Evolutionary conservation across 2,329 filamentous ascomycete genomes (phyloP), one percentile per base, ranked within the genome.

Genomic region (Fusarium mangiferae): DNA sequence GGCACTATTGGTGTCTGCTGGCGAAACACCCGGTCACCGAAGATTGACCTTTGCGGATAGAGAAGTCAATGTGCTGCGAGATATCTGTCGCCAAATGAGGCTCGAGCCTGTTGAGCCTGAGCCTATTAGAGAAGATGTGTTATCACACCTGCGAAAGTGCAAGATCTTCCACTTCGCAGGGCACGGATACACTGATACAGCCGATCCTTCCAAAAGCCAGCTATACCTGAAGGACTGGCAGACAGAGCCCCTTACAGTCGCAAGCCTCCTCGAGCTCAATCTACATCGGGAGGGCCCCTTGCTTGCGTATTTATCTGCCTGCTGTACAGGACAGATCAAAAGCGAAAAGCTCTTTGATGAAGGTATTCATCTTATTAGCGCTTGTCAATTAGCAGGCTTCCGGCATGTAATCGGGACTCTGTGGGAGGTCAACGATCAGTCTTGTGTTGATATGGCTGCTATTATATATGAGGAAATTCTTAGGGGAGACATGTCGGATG

Each of bases 71-170:
- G 28, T 28, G 28, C 3, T 28, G 28, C 28, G 28, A 28, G 28
- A 28, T 28, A 3, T 28, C 28, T 28, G 28, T 28, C 28, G 7
- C 7, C 3, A 28, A 3, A 28, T 28, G 28, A 28, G 10, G 2
- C 28, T 28, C 8, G 2, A 28, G 28, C 28, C 1, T 28, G 2
- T 28, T 1, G 28, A 28, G 2, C 28, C 28, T 3, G 3, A 28
- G 28, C 8, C 28, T 28, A 1, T 28, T 1, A 28, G 8, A 28
- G 28, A 28, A 28, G 28, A 28, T 3, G 28, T 28, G 28, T 1
- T 28, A 10, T 28, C 28, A 10, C 28, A 28, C 3, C 28, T 28
- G 8, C 28, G 28, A 28, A 28, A 28, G 28, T 28, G 28, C 28
- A 28, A 3, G 35, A 41, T 39, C 12, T 33, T 52, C 0, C 57